Conservation (phyloP, 345 rosid genomes). For the Trapa bicornis region DNA sequence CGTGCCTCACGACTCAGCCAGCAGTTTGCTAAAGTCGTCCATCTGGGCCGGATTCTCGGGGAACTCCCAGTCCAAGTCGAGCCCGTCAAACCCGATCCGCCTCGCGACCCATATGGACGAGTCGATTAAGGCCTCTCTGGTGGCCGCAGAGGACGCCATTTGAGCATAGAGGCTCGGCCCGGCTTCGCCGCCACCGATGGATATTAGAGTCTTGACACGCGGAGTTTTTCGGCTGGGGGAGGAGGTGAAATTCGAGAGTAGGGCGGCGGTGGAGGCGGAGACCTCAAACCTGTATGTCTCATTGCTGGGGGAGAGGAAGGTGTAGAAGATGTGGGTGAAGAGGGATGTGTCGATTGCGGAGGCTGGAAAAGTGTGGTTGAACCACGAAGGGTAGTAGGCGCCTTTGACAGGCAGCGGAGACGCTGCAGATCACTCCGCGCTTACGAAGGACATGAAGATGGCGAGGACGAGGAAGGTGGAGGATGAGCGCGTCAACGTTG, state of each 20-base stretch:
- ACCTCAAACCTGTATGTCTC: conserved; percentile 13
- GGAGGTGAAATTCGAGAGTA: conserved; percentile 12
- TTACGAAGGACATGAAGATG: background rate
- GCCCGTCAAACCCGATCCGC: conserved; percentile 19
- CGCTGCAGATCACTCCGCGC: background rate
- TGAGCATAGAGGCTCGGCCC: conserved; percentile 11
- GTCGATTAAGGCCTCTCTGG: conserved; percentile 14
- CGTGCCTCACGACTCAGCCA: conserved; percentile 15
- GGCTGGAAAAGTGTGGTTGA: conserved; percentile 12
- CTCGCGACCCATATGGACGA: conserved; percentile 16
- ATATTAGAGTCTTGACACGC: conserved; percentile 18
- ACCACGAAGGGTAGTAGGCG: conserved; percentile 20
- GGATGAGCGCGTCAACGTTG: background rate
- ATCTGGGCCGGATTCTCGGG: conserved; percentile 14
- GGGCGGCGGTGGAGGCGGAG: background rate
- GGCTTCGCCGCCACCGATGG: conserved; percentile 16
- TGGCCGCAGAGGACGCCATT: conserved; percentile 5
- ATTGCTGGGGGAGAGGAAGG: conserved; percentile 14
- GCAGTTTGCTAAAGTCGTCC: conserved; percentile 13
- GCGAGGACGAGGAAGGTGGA: background rate
- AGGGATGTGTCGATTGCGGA: conserved; percentile 17
- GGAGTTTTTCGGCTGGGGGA: conserved; percentile 11
- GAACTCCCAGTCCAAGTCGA: conserved; percentile 21
- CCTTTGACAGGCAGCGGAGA: conserved; percentile 11
- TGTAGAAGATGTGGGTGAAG: conserved; percentile 18